A percentile compares a stretch with the other conserved stretches of the same genome.
Evolutionary conservation across 768 basidiomycete genomes (phyloP).

Genomic region (Scleroderma citrinum): DNA sequence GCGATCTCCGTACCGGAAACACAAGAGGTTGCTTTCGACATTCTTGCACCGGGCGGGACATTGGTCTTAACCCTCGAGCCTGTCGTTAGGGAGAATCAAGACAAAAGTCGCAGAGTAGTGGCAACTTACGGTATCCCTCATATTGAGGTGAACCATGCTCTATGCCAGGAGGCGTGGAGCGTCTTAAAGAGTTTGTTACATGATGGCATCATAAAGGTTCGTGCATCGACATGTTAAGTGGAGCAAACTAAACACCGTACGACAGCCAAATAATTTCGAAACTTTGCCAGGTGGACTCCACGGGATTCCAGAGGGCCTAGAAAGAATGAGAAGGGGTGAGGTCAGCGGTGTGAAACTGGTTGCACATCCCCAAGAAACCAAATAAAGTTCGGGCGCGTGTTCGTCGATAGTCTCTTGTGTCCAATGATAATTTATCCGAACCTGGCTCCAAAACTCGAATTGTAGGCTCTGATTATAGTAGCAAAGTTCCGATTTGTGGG

Average conservation of each 20-base stretch:
- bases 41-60: conserved; percentile 29
- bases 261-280: conserved; percentile 36
- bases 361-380: conserved; percentile 35
- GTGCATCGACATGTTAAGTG: background rate
- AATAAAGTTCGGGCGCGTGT: too few species aligned
- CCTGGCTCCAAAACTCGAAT: background rate
- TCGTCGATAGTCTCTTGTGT: too few species aligned
- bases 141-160: conserved; percentile 8
- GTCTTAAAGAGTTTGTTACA: conserved; percentile 21
- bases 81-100: conserved; percentile 18
- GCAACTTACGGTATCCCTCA: conserved; percentile 23
- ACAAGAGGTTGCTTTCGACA: conserved; percentile 27
- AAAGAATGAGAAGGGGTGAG: conserved; percentile 29
- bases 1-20: conserved; percentile 29
- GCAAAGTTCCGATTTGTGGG: too few species aligned
- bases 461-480: too few species aligned
- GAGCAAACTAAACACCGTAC: background rate
- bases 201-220: conserved; percentile 22
- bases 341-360: conserved; percentile 43
- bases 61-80: conserved; percentile 25
- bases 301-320: conserved; percentile 33
- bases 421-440: too few species aligned
- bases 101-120: conserved; percentile 13
- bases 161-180: conserved; percentile 16
- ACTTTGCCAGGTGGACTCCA: conserved; percentile 37